These are phyloP conservation scores for Brassica balearica DNA, from an alignment of 441 rosid genomes.

Conservation along the genomic window DNA sequence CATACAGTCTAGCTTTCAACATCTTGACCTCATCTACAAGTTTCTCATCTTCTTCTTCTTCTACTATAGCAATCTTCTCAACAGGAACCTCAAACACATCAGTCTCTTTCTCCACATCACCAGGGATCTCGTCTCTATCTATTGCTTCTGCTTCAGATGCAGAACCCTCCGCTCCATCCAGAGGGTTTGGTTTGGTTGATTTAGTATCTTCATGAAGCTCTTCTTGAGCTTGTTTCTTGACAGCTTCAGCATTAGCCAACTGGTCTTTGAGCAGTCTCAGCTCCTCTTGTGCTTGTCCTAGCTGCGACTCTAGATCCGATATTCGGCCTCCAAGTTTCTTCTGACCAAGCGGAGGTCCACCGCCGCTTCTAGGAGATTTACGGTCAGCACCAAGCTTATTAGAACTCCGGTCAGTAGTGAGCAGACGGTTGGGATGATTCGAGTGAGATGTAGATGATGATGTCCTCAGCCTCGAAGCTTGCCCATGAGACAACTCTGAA, in stretches of 20 bases:
- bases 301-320: conserved; percentile 87
- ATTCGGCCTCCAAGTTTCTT: conserved; percentile 90
- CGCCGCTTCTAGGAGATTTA: conserved; percentile 72
- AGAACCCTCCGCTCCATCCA: conserved; percentile 33
- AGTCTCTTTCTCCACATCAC: conserved; percentile 57
- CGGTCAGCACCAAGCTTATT: conserved; percentile 68
- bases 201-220: conserved; percentile 65
- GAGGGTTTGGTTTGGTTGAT: conserved; percentile 49
- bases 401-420: conserved; percentile 70
- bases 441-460: conserved; percentile 69
- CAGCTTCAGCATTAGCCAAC: conserved; percentile 85
- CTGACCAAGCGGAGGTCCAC: conserved; percentile 57
- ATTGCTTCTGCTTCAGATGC: conserved; percentile 38
- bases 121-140: conserved; percentile 48
- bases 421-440: conserved; percentile 56
- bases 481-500: conserved; percentile 80
- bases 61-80: conserved; percentile 51
- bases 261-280: conserved; percentile 81
- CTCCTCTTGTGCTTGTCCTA: conserved; percentile 92
- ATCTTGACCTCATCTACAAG: conserved; percentile 59
- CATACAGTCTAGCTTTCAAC: conserved; percentile 65
- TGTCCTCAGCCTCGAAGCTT: conserved; percentile 69
- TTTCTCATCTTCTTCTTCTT: conserved; percentile 43
- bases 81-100: conserved; percentile 73
- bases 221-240: conserved; percentile 76